A percentile compares a stretch with the other conserved stretches of the same genome.
Conservation (phyloP, 2,329 filamentous ascomycete species). For the Zasmidium citrigriseum region DNA sequence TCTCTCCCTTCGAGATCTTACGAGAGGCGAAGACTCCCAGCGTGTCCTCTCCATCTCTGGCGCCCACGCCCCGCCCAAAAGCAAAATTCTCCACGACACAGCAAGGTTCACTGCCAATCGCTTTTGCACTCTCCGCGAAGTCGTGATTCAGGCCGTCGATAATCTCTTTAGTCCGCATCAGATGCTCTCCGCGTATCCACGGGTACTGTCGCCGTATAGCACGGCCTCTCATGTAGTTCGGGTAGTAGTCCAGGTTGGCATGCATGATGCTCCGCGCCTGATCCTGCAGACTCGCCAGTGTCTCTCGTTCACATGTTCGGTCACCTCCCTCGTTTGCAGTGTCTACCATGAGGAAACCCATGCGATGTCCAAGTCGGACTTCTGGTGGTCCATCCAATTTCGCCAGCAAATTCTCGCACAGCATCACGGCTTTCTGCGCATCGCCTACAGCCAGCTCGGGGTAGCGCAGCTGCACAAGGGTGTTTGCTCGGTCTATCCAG, state of each 20-base stretch:
- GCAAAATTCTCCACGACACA: conserved; percentile 25
- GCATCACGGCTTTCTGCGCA: conserved; percentile 24
- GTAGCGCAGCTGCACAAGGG: conserved; percentile 21
- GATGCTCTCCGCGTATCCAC: conserved; percentile 27
- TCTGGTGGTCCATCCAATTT: conserved; percentile 10
- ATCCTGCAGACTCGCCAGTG: conserved; percentile 12
- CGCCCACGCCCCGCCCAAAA: conserved; percentile 18
- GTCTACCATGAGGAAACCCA: conserved; percentile 32
- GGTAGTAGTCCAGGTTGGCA: conserved; percentile 17
- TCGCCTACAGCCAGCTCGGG: conserved; percentile 35
- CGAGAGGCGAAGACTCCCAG: conserved; percentile 31
- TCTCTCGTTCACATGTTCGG: neutral
- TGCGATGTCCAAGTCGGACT: conserved; percentile 23
- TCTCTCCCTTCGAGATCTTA: conserved; percentile 18
- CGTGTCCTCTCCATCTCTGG: conserved; percentile 20
- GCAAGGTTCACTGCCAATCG: conserved; percentile 7
- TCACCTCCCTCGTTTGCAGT: conserved; percentile 9
- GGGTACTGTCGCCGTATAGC: conserved; percentile 28
- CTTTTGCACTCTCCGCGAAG: conserved; percentile 9
- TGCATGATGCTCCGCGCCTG: conserved; percentile 15
- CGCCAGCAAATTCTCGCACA: conserved; percentile 18
- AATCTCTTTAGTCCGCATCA: conserved; percentile 10
- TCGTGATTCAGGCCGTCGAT: conserved; percentile 18
- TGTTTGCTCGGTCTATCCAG: conserved; percentile 27
- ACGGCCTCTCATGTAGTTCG: conserved; percentile 17